Evolutionary conservation across 1,284 basidiomycete genomes (phyloP).

Genomic region (Boletus smithii): DNA sequence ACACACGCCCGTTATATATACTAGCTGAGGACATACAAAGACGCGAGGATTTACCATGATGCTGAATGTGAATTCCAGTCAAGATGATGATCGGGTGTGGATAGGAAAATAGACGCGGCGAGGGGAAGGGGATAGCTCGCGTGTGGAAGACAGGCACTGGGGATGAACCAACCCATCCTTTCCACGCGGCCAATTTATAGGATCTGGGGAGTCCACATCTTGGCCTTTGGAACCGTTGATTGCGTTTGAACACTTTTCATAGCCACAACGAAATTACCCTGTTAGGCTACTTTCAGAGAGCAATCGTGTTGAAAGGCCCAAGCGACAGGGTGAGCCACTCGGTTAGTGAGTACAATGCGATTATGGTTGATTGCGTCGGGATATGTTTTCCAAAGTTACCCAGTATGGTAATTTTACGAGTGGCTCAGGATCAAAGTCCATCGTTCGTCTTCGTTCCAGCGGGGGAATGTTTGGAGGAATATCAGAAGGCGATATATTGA

Average conservation of each 20-base stretch:
- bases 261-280: conserved; percentile 23
- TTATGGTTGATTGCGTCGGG: conserved; percentile 22
- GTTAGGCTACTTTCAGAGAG: conserved; percentile 14
- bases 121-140: not conserved
- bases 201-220: conserved; percentile 4
- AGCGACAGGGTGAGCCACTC: conserved; percentile 19
- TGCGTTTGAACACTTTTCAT: conserved; percentile 22
- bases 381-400: conserved; percentile 25
- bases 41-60: conserved; percentile 10
- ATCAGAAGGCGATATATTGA: not conserved
- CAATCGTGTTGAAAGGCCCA: conserved; percentile 22
- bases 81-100: not conserved
- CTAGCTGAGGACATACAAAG: conserved; percentile 10
- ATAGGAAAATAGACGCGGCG: not conserved
- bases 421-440: conserved; percentile 21
- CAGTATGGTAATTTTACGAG: conserved; percentile 13
- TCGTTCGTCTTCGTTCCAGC: not conserved
- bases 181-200: conserved; percentile 20
- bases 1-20: not conserved
- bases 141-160: not conserved
- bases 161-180: not conserved
- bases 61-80: not conserved
- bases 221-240: conserved; percentile 19
- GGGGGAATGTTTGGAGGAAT: conserved; percentile 1
- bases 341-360: conserved; percentile 2